Evolutionary conservation across 1,139 yeast genomes (phyloP), one percentile per base, ranked within the genome.

Genomic region (Hyphopichia burtonii): DNA sequence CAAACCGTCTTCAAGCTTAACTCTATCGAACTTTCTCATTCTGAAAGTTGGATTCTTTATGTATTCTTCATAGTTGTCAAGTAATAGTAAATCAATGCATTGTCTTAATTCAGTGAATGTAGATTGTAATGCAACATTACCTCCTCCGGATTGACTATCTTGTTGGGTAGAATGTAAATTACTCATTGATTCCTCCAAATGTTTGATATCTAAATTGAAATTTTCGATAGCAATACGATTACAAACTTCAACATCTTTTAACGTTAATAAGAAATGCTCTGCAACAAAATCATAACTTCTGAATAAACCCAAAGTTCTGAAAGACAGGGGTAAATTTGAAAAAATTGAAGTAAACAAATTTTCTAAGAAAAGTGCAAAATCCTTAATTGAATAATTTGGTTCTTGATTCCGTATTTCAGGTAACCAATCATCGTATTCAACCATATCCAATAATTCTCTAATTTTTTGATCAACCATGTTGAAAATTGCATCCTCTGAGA

Each of bases 301-400:
- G 53, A 90, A 82, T 48, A 91, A 77, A 27, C 96, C 80, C 48
- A 91, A 68, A 3, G 94, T 83, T 52, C 89, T 80, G 45, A 93
- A 83, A 10, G 87, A 78, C 40, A 76, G 76, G 0, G 98, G 97
- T 34, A 93, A 72, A 48, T 86, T 87, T 16, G 86, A 83, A 53
- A 93, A 79, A n/a, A 95, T 89, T 1, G 96, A 83, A 41, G 86
- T 82, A 58, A 93, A 89, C 73, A 91, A 79, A 61, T 89, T 88
- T 49, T 86, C 89, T 59, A 93, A 73, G 61, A 84, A 93, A 45
- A 84, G 79, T n/a, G 96, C 93, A 71, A 90, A 82, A 65, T 93
- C 98, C 41, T 82, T 80, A 46, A 91, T 78, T 40, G 86, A 84
- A 49, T 77, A 76, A 49, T 87, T 86, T 14, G 97, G 94, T 45